Conservation (phyloP, 2,329 filamentous ascomycete genomes). For the Tolypocladium ophioglossoides region DNA sequence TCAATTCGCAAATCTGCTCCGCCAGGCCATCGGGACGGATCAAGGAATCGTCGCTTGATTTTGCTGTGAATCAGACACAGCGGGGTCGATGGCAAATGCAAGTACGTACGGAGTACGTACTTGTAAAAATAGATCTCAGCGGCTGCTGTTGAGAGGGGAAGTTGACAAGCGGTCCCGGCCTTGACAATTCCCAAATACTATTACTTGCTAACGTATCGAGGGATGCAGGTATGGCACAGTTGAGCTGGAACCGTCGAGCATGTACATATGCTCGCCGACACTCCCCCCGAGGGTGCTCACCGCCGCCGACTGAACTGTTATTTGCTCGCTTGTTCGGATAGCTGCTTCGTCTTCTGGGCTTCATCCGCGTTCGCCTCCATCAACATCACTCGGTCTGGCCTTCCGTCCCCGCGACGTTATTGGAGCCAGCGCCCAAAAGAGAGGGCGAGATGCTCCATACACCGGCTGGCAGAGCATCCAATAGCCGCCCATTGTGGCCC, state of each 20-base stretch:
- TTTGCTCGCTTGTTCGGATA: background rate
- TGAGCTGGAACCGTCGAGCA: too few relatives aligned
- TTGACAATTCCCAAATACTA: background rate
- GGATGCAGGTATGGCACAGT: background rate
- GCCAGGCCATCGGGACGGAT: background rate
- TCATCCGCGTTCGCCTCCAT: background rate
- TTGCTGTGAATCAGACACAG: background rate
- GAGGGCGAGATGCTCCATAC: background rate
- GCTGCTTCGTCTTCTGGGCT: background rate
- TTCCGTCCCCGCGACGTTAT: background rate
- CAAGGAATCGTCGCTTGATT: background rate
- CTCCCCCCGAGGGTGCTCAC: too few relatives aligned
- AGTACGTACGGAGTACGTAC: background rate
- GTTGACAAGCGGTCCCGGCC: background rate
- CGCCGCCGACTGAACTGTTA: background rate
- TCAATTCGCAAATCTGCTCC: background rate
- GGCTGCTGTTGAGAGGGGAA: too few relatives aligned
- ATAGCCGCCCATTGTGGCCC: background rate
- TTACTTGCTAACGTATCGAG: background rate
- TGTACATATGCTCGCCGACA: background rate
- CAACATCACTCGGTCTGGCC: background rate
- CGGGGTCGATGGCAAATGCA: background rate
- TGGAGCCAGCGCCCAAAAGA: background rate
- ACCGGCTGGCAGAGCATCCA: background rate
- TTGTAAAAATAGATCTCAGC: background rate